phyloP scores from a whole-genome alignment of 116 monocot species.

The Cymodocea nodosa region DNA sequence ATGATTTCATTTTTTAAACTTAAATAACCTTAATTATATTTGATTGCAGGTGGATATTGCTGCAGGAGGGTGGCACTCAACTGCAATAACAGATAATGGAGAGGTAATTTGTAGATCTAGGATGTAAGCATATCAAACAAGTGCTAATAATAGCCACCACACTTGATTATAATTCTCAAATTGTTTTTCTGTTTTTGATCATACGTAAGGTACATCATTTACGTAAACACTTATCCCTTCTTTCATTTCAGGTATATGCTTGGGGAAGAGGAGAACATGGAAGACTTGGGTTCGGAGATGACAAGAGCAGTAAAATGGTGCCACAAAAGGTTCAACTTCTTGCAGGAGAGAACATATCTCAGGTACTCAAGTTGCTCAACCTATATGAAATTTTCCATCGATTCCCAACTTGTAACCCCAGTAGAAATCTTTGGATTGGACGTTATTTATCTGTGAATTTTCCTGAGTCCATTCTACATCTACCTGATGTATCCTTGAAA shows the following conservation, averaged over 20 bases:
- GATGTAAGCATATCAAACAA: no score
- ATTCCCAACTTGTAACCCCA: no score
- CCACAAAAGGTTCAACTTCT: constrained; percentile 91
- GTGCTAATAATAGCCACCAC: no score
- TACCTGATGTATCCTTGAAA: not conserved
- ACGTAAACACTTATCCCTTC: not conserved
- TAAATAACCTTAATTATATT: not conserved
- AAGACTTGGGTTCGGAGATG: constrained; percentile 99
- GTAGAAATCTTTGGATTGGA: no score
- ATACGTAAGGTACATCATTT: not conserved
- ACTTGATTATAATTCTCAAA: no score
- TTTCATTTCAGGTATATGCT: constrained; percentile 61
- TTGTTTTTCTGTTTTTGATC: not conserved
- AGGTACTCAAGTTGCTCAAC: constrained; percentile 24
- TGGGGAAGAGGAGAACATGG: constrained; percentile 99
- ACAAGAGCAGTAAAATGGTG: constrained; percentile 99
- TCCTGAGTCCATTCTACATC: not conserved
- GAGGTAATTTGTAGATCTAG: constrained; percentile 33
- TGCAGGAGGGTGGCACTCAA: constrained; percentile 99
- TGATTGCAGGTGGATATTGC: constrained; percentile 80
- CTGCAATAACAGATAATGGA: constrained; percentile 65
- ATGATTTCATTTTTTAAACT: not conserved
- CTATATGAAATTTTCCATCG: no score
- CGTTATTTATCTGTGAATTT: no score
- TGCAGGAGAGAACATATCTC: constrained; percentile 63